A percentile compares a stretch with the other conserved stretches of the same genome.
Evolutionary conservation across 805 yeast genomes (phyloP).

Genomic region (Ogataea wickerhamii): DNA sequence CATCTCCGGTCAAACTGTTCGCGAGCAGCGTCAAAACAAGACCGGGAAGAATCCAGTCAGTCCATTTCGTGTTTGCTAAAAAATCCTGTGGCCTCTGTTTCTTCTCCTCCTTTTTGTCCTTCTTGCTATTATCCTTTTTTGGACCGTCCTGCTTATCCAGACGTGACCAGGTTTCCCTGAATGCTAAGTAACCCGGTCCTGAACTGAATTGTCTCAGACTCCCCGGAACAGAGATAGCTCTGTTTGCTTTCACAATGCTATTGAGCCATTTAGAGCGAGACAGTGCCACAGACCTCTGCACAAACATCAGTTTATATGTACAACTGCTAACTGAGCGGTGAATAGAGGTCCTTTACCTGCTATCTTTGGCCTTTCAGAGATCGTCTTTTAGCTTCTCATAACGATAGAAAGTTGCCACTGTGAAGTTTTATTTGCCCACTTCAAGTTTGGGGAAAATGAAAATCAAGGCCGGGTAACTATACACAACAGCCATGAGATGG

Average conservation of each 20-base stretch:
- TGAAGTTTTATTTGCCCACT: too few species aligned
- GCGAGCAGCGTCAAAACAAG: conserved; percentile 22
- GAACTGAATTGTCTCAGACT: conserved; percentile 14
- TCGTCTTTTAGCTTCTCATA: too few species aligned
- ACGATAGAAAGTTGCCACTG: too few species aligned
- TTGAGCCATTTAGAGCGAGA: not conserved
- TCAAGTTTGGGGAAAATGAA: too few species aligned
- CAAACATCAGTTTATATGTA: not conserved
- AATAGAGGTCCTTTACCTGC: too few species aligned
- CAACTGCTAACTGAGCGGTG: too few species aligned
- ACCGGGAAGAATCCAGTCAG: conserved; percentile 28
- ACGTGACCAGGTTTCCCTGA: conserved; percentile 10
- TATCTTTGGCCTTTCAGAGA: too few species aligned
- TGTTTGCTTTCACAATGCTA: not conserved
- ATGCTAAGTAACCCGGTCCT: conserved; percentile 11
- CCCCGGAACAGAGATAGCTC: not conserved
- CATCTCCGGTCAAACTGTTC: conserved; percentile 13
- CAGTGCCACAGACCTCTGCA: conserved; percentile 2
- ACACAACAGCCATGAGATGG: not conserved
- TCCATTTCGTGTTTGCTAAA: conserved; percentile 18
- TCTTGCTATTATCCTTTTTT: conserved; percentile 12
- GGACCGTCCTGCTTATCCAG: conserved; percentile 11
- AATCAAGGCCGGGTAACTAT: conserved; percentile 1
- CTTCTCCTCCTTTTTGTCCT: conserved; percentile 9
- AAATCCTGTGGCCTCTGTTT: conserved; percentile 12